phyloP scores from a whole-genome alignment of 768 basidiomycete species.

The Termitomyces sp. region DNA sequence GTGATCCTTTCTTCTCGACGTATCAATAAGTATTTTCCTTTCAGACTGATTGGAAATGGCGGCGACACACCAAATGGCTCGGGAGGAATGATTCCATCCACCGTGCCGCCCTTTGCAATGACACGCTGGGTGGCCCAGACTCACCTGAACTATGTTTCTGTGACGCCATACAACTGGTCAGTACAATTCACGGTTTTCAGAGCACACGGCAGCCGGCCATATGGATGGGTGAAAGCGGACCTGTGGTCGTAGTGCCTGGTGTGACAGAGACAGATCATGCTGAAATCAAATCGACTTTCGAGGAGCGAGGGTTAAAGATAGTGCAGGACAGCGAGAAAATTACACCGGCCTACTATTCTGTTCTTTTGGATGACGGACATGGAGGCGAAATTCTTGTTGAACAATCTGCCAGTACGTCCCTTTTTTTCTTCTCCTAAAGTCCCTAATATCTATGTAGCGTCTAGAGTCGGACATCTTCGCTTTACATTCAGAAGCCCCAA shows the following conservation, averaged over 20 bases:
- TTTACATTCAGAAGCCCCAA: conserved; percentile 47
- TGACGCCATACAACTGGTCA: conserved; percentile 60
- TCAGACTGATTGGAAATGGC: conserved; percentile 64
- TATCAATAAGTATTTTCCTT: background rate
- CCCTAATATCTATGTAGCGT: conserved; percentile 42
- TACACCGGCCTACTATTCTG: conserved; percentile 50
- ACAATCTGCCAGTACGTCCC: conserved; percentile 53
- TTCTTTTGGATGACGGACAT: conserved; percentile 46
- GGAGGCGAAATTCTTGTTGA: conserved; percentile 50
- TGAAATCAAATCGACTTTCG: conserved; percentile 45
- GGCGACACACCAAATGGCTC: conserved; percentile 65
- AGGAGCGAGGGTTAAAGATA: conserved; percentile 51
- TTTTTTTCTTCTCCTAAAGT: background rate
- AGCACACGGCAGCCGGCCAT: conserved; percentile 83
- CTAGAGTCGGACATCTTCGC: conserved; percentile 68
- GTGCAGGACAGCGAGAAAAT: conserved; percentile 47
- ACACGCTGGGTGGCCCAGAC: conserved; percentile 84
- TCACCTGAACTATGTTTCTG: conserved; percentile 68
- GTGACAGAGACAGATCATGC: conserved; percentile 21
- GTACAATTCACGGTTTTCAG: conserved; percentile 64
- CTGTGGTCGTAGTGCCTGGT: conserved; percentile 57
- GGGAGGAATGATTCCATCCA: conserved; percentile 75
- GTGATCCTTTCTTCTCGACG: background rate
- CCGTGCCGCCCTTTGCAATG: conserved; percentile 78
- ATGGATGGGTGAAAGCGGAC: conserved; percentile 82